phyloP scores from a whole-genome alignment of 2,329 filamentous ascomycete species.

The Colletotrichum salicis region DNA sequence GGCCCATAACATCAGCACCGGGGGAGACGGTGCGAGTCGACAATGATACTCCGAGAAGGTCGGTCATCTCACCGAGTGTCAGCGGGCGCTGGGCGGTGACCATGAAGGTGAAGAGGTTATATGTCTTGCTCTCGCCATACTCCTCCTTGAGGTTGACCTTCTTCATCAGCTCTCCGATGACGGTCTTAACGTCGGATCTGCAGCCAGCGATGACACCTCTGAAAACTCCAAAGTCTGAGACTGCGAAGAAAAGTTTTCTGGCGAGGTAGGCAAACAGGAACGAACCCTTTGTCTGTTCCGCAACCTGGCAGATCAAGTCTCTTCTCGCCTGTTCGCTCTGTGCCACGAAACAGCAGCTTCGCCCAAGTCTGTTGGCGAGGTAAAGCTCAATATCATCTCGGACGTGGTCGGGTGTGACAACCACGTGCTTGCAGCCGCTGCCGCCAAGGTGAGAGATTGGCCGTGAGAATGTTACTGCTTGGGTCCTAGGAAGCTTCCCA shows the following conservation, averaged over 20 bases:
- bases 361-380: slow-evolving; percentile 39
- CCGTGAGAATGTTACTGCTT: slow-evolving; percentile 50
- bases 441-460: slow-evolving; percentile 44
- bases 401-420: slow-evolving; percentile 46
- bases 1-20: slow-evolving; percentile 32
- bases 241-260: slow-evolving; percentile 40
- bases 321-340: slow-evolving; percentile 30
- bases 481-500: slow-evolving; percentile 41
- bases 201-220: slow-evolving; percentile 39
- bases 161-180: slow-evolving; percentile 41
- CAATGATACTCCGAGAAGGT: slow-evolving; percentile 45
- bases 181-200: slow-evolving; percentile 39
- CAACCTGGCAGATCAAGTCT: slow-evolving; percentile 44
- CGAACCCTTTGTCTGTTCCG: slow-evolving; percentile 46
- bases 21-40: slow-evolving; percentile 37
- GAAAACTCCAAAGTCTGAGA: slow-evolving; percentile 38
- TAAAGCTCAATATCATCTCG: slow-evolving; percentile 48
- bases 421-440: slow-evolving; percentile 43
- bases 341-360: slow-evolving; percentile 35
- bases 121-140: slow-evolving; percentile 36
- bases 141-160: slow-evolving; percentile 41
- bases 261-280: slow-evolving; percentile 52
- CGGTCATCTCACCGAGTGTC: slow-evolving; percentile 44
- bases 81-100: slow-evolving; percentile 47
- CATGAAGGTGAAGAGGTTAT: slow-evolving; percentile 47